Base-by-base conservation (phyloP, 2,329 filamentous ascomycete genomes). In the Magnaporthiopsis incrustans region DNA sequence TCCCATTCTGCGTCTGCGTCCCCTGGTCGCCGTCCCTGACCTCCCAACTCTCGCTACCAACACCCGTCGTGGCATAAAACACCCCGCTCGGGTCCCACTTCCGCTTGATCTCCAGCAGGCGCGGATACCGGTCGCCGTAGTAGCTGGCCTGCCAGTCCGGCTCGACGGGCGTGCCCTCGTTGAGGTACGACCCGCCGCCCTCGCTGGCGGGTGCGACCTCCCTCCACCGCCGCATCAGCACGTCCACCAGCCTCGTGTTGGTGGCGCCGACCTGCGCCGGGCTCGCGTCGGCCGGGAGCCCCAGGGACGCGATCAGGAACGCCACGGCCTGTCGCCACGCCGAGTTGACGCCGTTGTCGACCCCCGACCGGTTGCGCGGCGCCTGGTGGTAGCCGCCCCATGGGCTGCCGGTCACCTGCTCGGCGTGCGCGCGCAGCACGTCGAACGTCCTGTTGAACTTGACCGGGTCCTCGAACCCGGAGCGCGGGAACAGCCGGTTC, bases 11-110 rank as follows among this genome's bases (percentile, higher is more conserved):
- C 53, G 61, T 62, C 50, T 57, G 61, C 61, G 53, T 53, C 61
- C 61, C 61, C 61, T 57, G 32, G 27, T 12, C 27, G 32, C 60
- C 61, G 12, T 57, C 61, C 27, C 53, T n/a, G 22, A 62, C 61
- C 50, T 33, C 69, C 79, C 79, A 82, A 3, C 71, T 70, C 58
- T 82, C 79, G 60, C 76, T 79, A 0, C 79, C 79, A 6, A 81
- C 77, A 1, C 74, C 78, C 0, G 75, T 75, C 3, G 74, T 71
- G 15, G 77, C 77, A 61, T 79, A 78, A 59, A 78, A 82, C 2
- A 83, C 64, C 6, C 72, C 72, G 14, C 72, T 62, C 18, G 76
- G 71, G 70, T 81, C 81, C 70, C 77, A 82, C 67, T 74, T 77
- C 60, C 75, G 68, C 70, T 81, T 80, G 32, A 82, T 71, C 6